Percentiles rank a stretch among this genome's conserved stretches.
These are phyloP conservation scores for Dacryopinax spathularia DNA, from an alignment of 768 basidiomycete genomes.

Conservation along the genomic window DNA sequence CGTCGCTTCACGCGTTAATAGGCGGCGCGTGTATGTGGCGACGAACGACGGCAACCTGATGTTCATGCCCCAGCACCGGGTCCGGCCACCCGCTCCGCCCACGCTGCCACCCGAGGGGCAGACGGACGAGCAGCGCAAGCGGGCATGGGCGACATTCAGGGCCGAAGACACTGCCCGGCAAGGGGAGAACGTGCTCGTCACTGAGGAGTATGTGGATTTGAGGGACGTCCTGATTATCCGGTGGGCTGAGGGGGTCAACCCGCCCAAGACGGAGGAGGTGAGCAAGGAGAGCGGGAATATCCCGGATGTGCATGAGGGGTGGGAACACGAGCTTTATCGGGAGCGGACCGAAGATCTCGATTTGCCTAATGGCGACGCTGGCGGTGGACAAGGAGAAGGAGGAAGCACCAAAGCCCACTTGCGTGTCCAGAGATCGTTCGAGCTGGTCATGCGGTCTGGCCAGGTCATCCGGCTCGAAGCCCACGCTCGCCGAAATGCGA, in stretches of 20 bases:
- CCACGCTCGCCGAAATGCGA: constrained; percentile 46
- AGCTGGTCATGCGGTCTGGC: constrained; percentile 56
- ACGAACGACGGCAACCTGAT: constrained; percentile 66
- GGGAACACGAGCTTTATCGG: constrained; percentile 11
- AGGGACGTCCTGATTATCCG: constrained; percentile 50
- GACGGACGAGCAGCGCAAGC: neutral
- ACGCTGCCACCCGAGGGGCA: constrained; percentile 28
- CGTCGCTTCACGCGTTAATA: constrained; percentile 32
- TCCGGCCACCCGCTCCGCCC: constrained; percentile 59
- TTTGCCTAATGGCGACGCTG: neutral
- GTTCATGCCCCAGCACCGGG: constrained; percentile 34
- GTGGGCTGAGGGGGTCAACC: constrained; percentile 29
- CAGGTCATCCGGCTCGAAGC: constrained; percentile 65
- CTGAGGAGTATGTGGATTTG: constrained; percentile 60
- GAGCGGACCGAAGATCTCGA: constrained; percentile 5
- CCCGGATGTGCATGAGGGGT: neutral
- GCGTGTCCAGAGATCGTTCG: constrained; percentile 57
- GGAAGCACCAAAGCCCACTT: constrained; percentile 14
- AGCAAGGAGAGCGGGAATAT: constrained; percentile 2
- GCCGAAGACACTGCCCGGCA: constrained; percentile 44
- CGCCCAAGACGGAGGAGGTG: neutral
- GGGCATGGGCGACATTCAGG: constrained; percentile 16
- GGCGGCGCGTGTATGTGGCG: constrained; percentile 42
- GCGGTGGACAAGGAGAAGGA: constrained; percentile 29
- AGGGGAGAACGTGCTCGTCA: constrained; percentile 50